phyloP scores from a whole-genome alignment of 345 rosid species.

The Eucalyptus cloeziana region DNA sequence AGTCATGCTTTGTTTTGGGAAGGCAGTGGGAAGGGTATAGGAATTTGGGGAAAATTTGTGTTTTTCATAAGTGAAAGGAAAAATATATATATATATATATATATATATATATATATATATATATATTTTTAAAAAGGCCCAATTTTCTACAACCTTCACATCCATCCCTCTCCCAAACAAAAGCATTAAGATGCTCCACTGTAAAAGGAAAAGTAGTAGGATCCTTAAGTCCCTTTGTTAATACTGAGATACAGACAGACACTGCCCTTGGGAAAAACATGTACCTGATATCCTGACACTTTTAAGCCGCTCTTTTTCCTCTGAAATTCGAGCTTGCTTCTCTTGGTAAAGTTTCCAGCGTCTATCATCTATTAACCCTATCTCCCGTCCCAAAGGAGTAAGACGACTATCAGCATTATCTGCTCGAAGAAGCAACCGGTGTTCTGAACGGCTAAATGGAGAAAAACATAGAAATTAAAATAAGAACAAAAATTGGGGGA shows the following conservation, averaged over 20 bases:
- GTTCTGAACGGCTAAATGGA: conserved; percentile 76
- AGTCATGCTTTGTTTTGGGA: not conserved
- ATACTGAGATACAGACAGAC: not conserved
- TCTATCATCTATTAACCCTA: conserved; percentile 87
- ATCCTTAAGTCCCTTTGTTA: not conserved
- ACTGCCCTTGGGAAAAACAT: not conserved
- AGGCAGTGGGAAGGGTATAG: not conserved
- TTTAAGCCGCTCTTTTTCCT: conserved; percentile 73
- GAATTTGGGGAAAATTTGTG: not conserved
- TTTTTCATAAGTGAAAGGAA: not conserved
- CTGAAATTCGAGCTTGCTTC: conserved; percentile 69
- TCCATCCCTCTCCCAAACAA: not conserved
- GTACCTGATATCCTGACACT: conserved; percentile 80
- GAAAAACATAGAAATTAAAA: not conserved
- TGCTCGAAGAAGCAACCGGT: conserved; percentile 82
- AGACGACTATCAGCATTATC: conserved; percentile 99
- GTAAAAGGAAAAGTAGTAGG: not conserved
- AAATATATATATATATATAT: no score
- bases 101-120: no score
- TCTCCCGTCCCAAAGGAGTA: conserved; percentile 83
- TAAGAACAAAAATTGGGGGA: not conserved
- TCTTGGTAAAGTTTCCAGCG: conserved; percentile 86
- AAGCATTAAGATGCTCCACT: not conserved
- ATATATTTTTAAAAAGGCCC: not conserved
- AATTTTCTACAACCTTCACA: not conserved